phyloP scores from a whole-genome alignment of 305 asterid species.

The Solanum chacoense region DNA sequence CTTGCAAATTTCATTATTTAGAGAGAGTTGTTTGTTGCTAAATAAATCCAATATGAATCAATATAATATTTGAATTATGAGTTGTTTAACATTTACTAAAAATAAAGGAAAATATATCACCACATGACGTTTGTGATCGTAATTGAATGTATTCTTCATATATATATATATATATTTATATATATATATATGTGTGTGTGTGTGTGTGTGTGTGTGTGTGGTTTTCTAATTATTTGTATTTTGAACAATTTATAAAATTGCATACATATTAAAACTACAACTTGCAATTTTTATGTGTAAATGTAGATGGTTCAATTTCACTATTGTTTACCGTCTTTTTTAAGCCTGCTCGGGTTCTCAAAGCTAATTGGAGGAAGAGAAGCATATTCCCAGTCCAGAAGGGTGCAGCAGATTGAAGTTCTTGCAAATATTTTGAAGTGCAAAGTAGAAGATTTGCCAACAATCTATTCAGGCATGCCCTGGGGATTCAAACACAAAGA shows the following conservation, averaged over 20 bases:
- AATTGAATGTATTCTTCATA: neutral
- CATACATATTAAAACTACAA: neutral
- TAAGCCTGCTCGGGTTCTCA: neutral
- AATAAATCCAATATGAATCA: neutral
- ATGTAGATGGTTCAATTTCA: neutral
- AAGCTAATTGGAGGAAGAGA: neutral
- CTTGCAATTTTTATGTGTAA: neutral
- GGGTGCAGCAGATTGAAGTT: neutral
- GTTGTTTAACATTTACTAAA: neutral
- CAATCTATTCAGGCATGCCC: neutral
- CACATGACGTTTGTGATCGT: neutral
- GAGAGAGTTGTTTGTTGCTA: neutral
- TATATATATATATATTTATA: too few species aligned
- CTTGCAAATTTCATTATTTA: neutral
- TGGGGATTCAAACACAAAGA: neutral
- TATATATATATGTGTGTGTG: too few species aligned
- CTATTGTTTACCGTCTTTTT: neutral
- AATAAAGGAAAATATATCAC: neutral
- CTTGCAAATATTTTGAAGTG: neutral
- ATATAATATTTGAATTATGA: neutral
- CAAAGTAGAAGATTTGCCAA: neutral
- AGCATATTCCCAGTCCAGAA: neutral
- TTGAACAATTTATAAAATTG: neutral
- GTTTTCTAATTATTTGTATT: neutral
- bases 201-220: too few species aligned